Conservation (phyloP, 805 yeast genomes). For the Priceomyces melissophilus region DNA sequence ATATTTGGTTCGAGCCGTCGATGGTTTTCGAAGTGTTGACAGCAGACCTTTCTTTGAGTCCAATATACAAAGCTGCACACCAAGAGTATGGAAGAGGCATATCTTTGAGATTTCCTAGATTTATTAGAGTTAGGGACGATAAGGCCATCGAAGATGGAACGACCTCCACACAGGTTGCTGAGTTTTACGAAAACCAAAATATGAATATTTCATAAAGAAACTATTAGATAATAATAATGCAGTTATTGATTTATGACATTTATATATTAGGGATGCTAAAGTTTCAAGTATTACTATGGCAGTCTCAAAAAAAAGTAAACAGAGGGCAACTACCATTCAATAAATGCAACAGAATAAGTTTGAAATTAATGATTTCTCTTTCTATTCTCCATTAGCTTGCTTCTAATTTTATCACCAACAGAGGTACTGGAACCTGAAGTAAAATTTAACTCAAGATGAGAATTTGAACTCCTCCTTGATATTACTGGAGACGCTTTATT, state of each 20-base stretch:
- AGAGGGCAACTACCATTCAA: too few species aligned
- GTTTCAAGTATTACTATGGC: too few species aligned
- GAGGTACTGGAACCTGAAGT: slow-evolving; percentile 11
- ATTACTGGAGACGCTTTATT: slow-evolving; percentile 8
- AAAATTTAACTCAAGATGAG: slow-evolving; percentile 34
- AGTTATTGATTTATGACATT: background rate
- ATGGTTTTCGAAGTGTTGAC: slow-evolving; percentile 82
- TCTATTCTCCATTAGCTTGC: slow-evolving; percentile 34
- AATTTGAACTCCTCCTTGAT: slow-evolving; percentile 19
- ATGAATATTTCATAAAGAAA: background rate
- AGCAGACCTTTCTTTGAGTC: slow-evolving; percentile 87
- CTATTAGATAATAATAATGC: too few species aligned
- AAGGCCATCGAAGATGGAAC: slow-evolving; percentile 86
- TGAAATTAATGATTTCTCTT: slow-evolving; percentile 10
- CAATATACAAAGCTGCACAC: slow-evolving; percentile 83
- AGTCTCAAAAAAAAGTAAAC: too few species aligned
- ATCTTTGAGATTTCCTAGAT: slow-evolving; percentile 85
- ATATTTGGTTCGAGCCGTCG: slow-evolving; percentile 92
- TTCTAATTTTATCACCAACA: slow-evolving; percentile 33
- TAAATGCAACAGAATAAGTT: too few species aligned
- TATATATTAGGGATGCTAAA: too few species aligned
- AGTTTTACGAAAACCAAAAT: slow-evolving; percentile 73
- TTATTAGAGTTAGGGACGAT: slow-evolving; percentile 79
- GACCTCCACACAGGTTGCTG: slow-evolving; percentile 75
- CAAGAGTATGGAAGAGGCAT: slow-evolving; percentile 75